Conservation (phyloP, 2,329 filamentous ascomycete species). For the Fusarium pilosicola region DNA sequence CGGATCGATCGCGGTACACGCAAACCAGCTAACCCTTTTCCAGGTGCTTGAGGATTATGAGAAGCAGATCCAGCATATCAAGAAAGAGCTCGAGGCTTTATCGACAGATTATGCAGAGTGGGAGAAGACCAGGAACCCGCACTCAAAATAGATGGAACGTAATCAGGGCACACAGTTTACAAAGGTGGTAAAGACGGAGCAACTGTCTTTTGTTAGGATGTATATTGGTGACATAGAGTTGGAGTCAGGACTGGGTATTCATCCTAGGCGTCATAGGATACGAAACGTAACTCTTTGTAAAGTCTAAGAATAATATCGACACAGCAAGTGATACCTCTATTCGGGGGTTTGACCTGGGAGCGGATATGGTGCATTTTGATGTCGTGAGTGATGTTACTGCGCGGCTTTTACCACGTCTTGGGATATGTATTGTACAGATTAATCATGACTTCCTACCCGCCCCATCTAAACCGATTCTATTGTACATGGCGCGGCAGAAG, state of each 20-base stretch:
- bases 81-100: constrained; percentile 74
- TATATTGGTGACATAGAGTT: constrained; percentile 33
- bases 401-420: constrained; percentile 25
- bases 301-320: constrained; percentile 20
- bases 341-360: neutral
- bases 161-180: constrained; percentile 1
- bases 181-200: neutral
- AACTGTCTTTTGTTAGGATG: constrained; percentile 30
- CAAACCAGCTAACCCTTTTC: constrained; percentile 15
- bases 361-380: constrained; percentile 5
- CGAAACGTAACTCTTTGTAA: constrained; percentile 29
- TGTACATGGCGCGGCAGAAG: constrained; percentile 33
- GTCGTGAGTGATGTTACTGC: constrained; percentile 29
- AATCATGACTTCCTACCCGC: constrained; percentile 38
- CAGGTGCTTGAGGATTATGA: constrained; percentile 85
- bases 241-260: constrained; percentile 36
- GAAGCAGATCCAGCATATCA: constrained; percentile 80
- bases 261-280: constrained; percentile 38
- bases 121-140: constrained; percentile 60
- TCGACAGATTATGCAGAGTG: constrained; percentile 67
- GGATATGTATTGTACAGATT: constrained; percentile 40
- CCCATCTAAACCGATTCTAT: constrained; percentile 36
- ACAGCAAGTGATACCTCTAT: constrained; percentile 9
- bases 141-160: constrained; percentile 46
- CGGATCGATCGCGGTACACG: neutral